A percentile compares a stretch with the other conserved stretches of the same genome.
phyloP scores from a whole-genome alignment of 2,329 filamentous ascomycete species.

The Aspergillus oerlinghausenensis region DNA sequence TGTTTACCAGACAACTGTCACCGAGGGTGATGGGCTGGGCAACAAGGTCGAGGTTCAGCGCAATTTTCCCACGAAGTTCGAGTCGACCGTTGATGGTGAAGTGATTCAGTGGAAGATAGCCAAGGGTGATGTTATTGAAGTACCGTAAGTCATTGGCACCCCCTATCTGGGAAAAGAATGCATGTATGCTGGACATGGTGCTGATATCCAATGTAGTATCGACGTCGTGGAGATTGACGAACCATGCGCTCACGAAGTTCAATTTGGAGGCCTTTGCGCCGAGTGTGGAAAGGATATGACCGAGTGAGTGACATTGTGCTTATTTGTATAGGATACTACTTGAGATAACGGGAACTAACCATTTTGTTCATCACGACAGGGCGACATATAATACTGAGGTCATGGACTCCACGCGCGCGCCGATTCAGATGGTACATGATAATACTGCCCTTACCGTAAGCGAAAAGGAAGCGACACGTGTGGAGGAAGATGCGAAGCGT shows the following conservation, averaged over 20 bases:
- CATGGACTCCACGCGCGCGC: slow-evolving; percentile 76
- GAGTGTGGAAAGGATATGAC: slow-evolving; percentile 97
- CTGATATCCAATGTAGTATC: slow-evolving; percentile 38
- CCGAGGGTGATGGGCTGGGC: slow-evolving; percentile 64
- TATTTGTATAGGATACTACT: neutral
- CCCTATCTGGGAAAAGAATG: neutral
- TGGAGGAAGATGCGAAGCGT: slow-evolving; percentile 81
- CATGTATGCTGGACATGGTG: neutral
- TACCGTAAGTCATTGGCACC: slow-evolving; percentile 31
- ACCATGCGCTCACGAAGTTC: slow-evolving; percentile 82
- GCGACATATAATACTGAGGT: slow-evolving; percentile 76
- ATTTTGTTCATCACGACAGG: slow-evolving; percentile 21
- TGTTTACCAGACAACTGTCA: slow-evolving; percentile 72
- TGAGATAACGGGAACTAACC: neutral
- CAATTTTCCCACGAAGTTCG: slow-evolving; percentile 72
- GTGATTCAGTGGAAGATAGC: slow-evolving; percentile 70
- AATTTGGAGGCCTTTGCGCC: slow-evolving; percentile 85
- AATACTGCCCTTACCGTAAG: slow-evolving; percentile 84
- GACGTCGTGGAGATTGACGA: slow-evolving; percentile 76
- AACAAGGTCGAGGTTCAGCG: slow-evolving; percentile 66
- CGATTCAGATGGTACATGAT: slow-evolving; percentile 92
- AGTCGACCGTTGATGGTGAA: slow-evolving; percentile 76
- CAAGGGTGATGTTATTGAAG: slow-evolving; percentile 41
- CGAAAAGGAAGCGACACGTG: slow-evolving; percentile 69
- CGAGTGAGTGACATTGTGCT: slow-evolving; percentile 46